A percentile compares a stretch with the other conserved stretches of the same genome.
Evolutionary conservation across 2,329 filamentous ascomycete species (phyloP).

Genomic region (Lecanoromycetidae sp.): DNA sequence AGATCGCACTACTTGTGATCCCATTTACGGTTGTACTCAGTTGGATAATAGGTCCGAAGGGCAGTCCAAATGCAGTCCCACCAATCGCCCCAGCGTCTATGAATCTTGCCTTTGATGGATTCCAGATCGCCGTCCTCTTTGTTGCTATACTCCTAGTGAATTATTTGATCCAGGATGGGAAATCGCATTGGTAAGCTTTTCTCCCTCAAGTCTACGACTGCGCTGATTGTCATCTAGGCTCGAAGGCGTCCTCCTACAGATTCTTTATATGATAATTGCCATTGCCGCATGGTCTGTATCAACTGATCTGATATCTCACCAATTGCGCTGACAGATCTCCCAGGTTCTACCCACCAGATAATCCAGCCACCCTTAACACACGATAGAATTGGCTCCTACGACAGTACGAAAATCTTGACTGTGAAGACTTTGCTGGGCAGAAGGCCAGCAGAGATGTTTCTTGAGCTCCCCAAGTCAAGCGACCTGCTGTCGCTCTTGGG

Average conservation of each 20-base stretch:
- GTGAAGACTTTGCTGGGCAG: too few species aligned
- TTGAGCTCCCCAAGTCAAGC: too few species aligned
- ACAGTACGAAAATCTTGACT: too few species aligned
- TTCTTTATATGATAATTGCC: slow-evolving; percentile 50
- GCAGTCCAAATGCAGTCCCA: too few species aligned
- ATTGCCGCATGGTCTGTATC: slow-evolving; percentile 41
- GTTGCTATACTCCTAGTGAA: slow-evolving; percentile 45
- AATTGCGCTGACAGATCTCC: background rate
- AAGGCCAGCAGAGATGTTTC: too few species aligned
- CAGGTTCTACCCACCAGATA: slow-evolving; percentile 11
- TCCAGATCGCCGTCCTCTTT: slow-evolving; percentile 62
- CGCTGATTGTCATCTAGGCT: slow-evolving; percentile 33
- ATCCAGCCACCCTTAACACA: slow-evolving; percentile 1
- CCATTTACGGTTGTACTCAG: slow-evolving; percentile 49
- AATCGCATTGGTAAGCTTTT: slow-evolving; percentile 34
- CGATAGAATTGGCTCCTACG: background rate
- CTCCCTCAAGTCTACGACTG: background rate
- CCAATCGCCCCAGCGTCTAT: too few species aligned
- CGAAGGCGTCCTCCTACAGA: slow-evolving; percentile 49
- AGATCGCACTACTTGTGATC: slow-evolving; percentile 51
- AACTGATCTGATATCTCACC: background rate
- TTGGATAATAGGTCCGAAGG: slow-evolving; percentile 50
- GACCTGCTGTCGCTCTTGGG: too few species aligned
- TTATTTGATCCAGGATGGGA: slow-evolving; percentile 50
- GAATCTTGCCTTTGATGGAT: slow-evolving; percentile 76